A percentile compares a stretch with the other conserved stretches of the same genome.
These are phyloP conservation scores for Fallopia convolvulus DNA, from an alignment of 148 eudicot species.

Conservation along the genomic window DNA sequence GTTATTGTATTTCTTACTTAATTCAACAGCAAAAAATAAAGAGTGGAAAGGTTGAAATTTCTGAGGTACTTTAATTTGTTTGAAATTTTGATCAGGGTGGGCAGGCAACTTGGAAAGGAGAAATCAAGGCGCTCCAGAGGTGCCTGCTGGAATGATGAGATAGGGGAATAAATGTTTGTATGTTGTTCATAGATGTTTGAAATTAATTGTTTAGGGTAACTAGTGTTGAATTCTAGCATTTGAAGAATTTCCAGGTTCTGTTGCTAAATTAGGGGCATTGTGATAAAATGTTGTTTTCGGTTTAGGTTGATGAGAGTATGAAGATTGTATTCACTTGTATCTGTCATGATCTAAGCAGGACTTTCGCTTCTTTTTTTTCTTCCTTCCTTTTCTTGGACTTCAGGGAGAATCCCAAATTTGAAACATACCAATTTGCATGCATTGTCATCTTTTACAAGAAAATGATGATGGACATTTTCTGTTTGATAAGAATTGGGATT, in stretches of 20 bases:
- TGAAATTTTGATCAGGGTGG: not conserved
- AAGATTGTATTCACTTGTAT: not conserved
- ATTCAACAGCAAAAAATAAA: not conserved
- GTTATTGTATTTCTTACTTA: not conserved
- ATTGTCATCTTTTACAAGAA: not conserved
- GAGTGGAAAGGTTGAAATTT: not conserved
- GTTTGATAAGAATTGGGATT: too few relatives aligned
- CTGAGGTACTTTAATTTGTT: not conserved
- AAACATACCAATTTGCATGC: not conserved
- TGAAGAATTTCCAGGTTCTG: too few relatives aligned
- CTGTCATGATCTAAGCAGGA: not conserved
- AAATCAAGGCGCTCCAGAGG: not conserved
- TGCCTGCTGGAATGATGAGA: conserved; percentile 7
- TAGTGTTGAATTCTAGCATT: too few relatives aligned
- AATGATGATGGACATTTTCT: too few relatives aligned
- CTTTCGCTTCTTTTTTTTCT: too few relatives aligned
- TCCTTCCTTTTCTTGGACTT: not conserved
- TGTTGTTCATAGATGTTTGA: too few relatives aligned
- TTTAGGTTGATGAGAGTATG: not conserved
- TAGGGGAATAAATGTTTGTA: not conserved
- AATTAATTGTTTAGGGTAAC: too few relatives aligned
- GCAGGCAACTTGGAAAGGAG: not conserved
- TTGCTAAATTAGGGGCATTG: too few relatives aligned
- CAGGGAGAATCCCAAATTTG: not conserved
- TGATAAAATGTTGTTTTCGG: not conserved